Evolutionary conservation across 106 monocot species (phyloP).

Genomic region (Gastrodia elata): DNA sequence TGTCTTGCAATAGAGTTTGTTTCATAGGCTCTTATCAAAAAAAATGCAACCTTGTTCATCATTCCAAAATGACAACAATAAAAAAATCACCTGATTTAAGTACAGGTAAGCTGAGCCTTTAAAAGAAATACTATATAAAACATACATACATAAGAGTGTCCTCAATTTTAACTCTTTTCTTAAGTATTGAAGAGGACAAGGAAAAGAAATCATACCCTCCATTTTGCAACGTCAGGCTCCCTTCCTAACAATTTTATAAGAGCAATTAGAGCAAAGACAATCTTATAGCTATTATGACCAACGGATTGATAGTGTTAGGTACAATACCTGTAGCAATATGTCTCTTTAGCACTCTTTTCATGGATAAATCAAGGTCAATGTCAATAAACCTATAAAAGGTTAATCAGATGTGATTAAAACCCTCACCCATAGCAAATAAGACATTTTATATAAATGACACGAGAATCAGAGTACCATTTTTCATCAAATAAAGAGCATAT

Average conservation of each 20-base stretch:
- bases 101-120: not conserved
- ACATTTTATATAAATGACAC: not conserved
- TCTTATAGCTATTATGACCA: not conserved
- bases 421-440: not conserved
- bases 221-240: slow-evolving; percentile 53
- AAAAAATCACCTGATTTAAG: not conserved
- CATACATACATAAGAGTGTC: not conserved
- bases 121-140: not conserved
- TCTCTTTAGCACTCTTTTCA: slow-evolving; percentile 68
- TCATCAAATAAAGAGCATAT: slow-evolving; percentile 69
- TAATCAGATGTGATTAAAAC: not conserved
- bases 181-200: not conserved
- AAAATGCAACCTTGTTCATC: too few relatives aligned
- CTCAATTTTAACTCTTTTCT: not conserved
- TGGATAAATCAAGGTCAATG: slow-evolving; percentile 63
- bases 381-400: slow-evolving; percentile 6
- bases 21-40: too few relatives aligned
- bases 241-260: slow-evolving; percentile 43
- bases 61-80: not conserved
- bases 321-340: slow-evolving; percentile 84
- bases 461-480: slow-evolving; percentile 54
- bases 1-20: too few relatives aligned
- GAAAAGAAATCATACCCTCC: slow-evolving; percentile 53
- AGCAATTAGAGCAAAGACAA: slow-evolving; percentile 1
- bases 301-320: not conserved